Conservation (phyloP, 2,329 filamentous ascomycete genomes). For the Fusarium nematophilum region DNA sequence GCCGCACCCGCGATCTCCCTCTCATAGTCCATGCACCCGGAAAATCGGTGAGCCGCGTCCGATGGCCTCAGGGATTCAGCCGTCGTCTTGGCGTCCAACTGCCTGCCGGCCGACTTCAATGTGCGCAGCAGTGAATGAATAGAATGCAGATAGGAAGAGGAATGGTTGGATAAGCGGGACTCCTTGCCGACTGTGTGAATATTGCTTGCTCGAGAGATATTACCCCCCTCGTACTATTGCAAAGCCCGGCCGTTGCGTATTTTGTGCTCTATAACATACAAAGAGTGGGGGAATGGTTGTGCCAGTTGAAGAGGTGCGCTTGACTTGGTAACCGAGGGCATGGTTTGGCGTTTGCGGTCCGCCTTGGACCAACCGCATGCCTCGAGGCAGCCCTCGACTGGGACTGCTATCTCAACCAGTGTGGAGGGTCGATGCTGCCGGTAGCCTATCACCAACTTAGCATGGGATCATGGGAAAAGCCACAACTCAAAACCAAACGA, state of each 20-base stretch:
- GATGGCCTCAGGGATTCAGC: not conserved
- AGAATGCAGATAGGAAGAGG: not conserved
- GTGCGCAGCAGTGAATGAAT: not conserved
- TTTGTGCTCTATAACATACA: not conserved
- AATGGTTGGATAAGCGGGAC: not conserved
- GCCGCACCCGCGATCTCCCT: not conserved
- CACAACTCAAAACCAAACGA: conserved; percentile 5
- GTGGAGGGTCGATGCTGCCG: not conserved
- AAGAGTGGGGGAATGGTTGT: not conserved
- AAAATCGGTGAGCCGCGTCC: not conserved
- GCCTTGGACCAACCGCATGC: conserved; percentile 14
- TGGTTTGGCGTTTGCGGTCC: conserved; percentile 19
- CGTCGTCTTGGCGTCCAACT: not conserved
- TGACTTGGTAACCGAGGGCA: conserved; percentile 20
- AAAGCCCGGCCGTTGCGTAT: not conserved
- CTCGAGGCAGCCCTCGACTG: not conserved
- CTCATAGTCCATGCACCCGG: not conserved
- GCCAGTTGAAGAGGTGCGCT: not conserved
- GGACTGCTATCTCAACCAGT: not conserved
- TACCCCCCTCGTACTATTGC: not conserved
- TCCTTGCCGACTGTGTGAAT: no score
- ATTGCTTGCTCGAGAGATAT: not conserved
- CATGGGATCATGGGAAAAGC: not conserved
- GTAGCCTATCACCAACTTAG: conserved; percentile 1
- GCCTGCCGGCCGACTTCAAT: not conserved